Base-by-base conservation (phyloP, 352 stramenopile species). In the Blastocystis sp. region DNA sequence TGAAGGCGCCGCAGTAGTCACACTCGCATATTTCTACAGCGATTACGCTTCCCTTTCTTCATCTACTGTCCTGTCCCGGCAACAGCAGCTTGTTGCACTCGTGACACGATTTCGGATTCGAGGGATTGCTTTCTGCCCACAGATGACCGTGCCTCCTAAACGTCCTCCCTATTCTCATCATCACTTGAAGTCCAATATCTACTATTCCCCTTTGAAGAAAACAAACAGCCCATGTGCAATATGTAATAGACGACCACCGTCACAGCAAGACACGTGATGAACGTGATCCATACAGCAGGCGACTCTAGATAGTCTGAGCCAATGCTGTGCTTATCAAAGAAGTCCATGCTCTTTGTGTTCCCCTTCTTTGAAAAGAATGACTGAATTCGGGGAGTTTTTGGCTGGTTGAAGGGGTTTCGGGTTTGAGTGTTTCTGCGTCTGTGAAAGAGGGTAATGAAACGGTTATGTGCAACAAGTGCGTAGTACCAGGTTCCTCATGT, bases 21-120 rank as follows among this genome's bases (percentile, higher is more conserved):
- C 79, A 89, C 31, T 89, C 79, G 37, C 35, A 80, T 19, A 89
- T 89, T 78, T 79, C 79, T 89, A 89, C 9, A 24, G n/a, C n/a
- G n/a, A n/a, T n/a, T n/a, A n/a, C n/a, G n/a, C n/a, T n/a, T n/a
- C n/a, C n/a, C n/a, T 89, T 78, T 79, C 79, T 89, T 79, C 9
- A 24, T 19, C 31, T 31, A 85, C 74, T 66, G 45, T 85, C 74
- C 29, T 85, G 74, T 1, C 74, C 74, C 13, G 74, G 31, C 39
- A 85, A 55, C 33, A 85, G 31, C 19, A 85, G 60, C 24, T 62
- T 61, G n/a, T 85, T 85, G 60, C 74, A 85, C 29, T 85, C 74
- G 41, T 85, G 74, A 51, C 74, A 85, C 9, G 74, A 66, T 85
- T 85, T 85, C 9, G 74, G 74, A 29, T 67, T 85, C 6, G 41